Percentiles rank a stretch among this genome's conserved stretches.
phyloP scores from a whole-genome alignment of 345 rosid genomes.

The Eucalyptus curtisii region DNA sequence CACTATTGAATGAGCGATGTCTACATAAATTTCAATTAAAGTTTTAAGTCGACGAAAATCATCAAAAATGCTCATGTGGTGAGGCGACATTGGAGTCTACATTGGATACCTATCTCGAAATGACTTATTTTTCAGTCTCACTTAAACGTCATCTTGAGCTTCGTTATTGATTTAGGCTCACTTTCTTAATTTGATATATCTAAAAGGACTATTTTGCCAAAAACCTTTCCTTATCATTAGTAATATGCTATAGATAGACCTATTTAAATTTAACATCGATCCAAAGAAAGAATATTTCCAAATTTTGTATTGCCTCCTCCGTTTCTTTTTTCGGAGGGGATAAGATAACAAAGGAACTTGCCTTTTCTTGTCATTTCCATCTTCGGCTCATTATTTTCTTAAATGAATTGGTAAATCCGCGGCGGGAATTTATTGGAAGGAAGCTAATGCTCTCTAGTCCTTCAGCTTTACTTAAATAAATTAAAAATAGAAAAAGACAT shows the following conservation, averaged over 20 bases:
- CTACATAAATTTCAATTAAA: too few species aligned
- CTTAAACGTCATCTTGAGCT: background rate
- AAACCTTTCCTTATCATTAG: background rate
- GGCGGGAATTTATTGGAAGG: background rate
- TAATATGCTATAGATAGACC: background rate
- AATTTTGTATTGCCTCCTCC: background rate
- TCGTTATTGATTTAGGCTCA: background rate
- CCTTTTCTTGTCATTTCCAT: background rate
- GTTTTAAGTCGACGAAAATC: rapidly evolving
- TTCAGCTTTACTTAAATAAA: background rate
- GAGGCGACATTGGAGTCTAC: background rate
- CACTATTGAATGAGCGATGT: too few species aligned
- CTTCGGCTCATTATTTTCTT: background rate
- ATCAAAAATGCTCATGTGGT: background rate
- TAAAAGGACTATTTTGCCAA: background rate
- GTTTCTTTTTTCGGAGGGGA: background rate
- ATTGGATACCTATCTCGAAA: background rate
- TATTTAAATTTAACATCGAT: background rate
- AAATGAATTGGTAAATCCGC: background rate
- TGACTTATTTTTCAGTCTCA: too few species aligned
- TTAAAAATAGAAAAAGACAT: background rate
- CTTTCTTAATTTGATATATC: background rate
- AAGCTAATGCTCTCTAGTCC: background rate
- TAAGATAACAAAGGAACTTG: background rate
- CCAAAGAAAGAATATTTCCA: background rate